phyloP scores from a whole-genome alignment of 257 asterid species.

The Leptodermis oblonga region DNA sequence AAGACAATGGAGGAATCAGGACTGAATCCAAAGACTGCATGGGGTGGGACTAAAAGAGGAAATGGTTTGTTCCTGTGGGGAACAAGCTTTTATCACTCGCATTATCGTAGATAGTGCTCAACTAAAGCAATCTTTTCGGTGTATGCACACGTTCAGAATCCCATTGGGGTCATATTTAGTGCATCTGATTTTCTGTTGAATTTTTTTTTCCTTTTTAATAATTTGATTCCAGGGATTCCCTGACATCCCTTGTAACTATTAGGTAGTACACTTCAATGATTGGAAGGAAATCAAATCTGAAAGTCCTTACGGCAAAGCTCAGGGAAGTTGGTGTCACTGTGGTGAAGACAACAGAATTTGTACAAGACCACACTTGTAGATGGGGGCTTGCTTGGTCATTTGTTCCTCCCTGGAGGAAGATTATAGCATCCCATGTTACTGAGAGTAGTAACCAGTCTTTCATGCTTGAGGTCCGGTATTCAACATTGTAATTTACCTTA shows the following conservation, averaged over 20 bases:
- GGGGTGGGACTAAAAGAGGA: constrained; percentile 90
- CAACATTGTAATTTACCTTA: background rate
- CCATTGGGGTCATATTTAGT: background rate
- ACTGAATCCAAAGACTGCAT: constrained; percentile 84
- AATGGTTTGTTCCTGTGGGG: constrained; percentile 96
- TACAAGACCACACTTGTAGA: constrained; percentile 89
- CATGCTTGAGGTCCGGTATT: constrained; percentile 61
- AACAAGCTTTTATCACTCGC: constrained; percentile 62
- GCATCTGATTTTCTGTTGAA: constrained; percentile 1
- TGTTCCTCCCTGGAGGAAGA: constrained; percentile 48
- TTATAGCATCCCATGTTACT: constrained; percentile 28
- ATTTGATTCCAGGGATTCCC: background rate
- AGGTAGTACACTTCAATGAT: constrained; percentile 98
- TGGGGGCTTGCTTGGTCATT: constrained; percentile 99
- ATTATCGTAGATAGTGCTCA: constrained; percentile 74
- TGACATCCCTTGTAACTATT: constrained; percentile 14
- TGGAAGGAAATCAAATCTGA: constrained; percentile 84
- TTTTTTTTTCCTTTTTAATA: too few relatives aligned
- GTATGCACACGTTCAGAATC: constrained; percentile 17
- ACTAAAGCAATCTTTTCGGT: constrained; percentile 65
- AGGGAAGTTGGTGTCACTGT: constrained; percentile 76
- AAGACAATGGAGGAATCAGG: constrained; percentile 90
- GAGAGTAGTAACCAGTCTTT: constrained; percentile 62
- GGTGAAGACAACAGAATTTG: constrained; percentile 91
- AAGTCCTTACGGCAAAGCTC: constrained; percentile 59